Evolutionary conservation across 2,329 filamentous ascomycete species (phyloP).

Genomic region (Sclerotinia spermophila): DNA sequence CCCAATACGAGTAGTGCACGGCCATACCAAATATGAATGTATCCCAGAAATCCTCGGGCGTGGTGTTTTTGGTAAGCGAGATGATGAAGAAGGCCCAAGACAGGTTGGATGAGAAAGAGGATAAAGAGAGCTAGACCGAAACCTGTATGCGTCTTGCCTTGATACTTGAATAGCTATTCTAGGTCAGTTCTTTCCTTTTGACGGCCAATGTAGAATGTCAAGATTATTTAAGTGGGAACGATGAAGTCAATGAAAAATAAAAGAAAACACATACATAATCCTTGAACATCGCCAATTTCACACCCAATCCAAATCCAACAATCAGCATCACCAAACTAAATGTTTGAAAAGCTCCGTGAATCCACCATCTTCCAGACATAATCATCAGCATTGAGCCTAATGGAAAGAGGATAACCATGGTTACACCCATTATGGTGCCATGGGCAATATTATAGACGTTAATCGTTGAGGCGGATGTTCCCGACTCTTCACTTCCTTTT

Average conservation of each 20-base stretch:
- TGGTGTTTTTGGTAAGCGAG: slow-evolving; percentile 44
- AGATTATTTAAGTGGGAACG: too few species aligned
- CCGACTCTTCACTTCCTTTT: neutral
- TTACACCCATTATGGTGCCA: slow-evolving; percentile 58
- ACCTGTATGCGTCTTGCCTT: slow-evolving; percentile 50
- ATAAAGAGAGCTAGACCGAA: slow-evolving; percentile 54
- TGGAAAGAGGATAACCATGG: slow-evolving; percentile 57
- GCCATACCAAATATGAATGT: slow-evolving; percentile 61
- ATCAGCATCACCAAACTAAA: slow-evolving; percentile 56
- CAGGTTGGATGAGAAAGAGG: slow-evolving; percentile 54
- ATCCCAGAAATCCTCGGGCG: slow-evolving; percentile 48
- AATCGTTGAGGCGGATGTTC: neutral
- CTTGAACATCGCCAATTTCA: slow-evolving; percentile 44
- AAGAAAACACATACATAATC: slow-evolving; percentile 41
- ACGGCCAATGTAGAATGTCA: neutral
- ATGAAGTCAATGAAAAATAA: slow-evolving; percentile 15
- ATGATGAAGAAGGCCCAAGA: slow-evolving; percentile 58
- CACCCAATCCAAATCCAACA: slow-evolving; percentile 58
- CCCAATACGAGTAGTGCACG: slow-evolving; percentile 55
- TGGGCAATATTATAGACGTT: slow-evolving; percentile 42
- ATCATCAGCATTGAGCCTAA: slow-evolving; percentile 59
- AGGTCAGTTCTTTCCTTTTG: slow-evolving; percentile 32
- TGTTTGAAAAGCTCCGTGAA: slow-evolving; percentile 56
- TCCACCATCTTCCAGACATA: slow-evolving; percentile 45
- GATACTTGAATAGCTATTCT: slow-evolving; percentile 37